Base-by-base conservation (phyloP, 257 asterid genomes). In the Voacanga thouarsii region DNA sequence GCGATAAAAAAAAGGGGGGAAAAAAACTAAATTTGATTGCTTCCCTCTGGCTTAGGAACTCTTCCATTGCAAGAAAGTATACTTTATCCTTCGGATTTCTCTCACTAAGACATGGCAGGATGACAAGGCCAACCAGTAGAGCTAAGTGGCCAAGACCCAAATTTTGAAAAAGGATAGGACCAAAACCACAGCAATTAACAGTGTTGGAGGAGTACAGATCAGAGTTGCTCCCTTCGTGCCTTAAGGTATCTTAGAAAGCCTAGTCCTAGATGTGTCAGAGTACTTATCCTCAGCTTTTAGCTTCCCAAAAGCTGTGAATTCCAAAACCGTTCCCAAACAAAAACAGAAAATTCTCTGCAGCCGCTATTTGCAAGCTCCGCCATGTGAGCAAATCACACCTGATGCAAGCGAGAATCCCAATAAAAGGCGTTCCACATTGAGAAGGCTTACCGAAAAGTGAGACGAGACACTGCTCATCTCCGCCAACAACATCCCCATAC, bases 201-300 rank as follows among this genome's bases (percentile, higher is more conserved):
- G 19, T 50, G 56, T 50, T 50, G 37, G 33, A n/a, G 39, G 67
- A 61, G 26, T 63, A 45, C 69, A 74, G 41, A 74, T 74, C 41
- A 56, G 57, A 64, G 57, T 12, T 8, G 55, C 78, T 56, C 55
- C 78, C 11, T 55, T 56, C 5, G 78, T 74, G 14, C 78, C 69
- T 12, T 11, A 5, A 10, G 18, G 56, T 50, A 50, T 15, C 56
- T 12, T 50, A 50, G 12, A 14, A 50, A 19, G 56, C 19, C 56
- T 10, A 50, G 19, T 12, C 2, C 2, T 19, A 15, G 12, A 3
- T 11, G 19, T 18, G 19, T 50, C 3, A 2, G n/a, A n/a, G n/a
- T n/a, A n/a, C 14, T 15, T 50, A 50, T 50, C 56, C 56, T 50
- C 56, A 50, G 19, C 56, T 11, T 50, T n/a, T n/a, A n/a, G n/a